Percentiles rank a stretch among this genome's conserved stretches.
Evolutionary conservation across 1,139 yeast species (phyloP).

Genomic region (Kodamaea sp.): DNA sequence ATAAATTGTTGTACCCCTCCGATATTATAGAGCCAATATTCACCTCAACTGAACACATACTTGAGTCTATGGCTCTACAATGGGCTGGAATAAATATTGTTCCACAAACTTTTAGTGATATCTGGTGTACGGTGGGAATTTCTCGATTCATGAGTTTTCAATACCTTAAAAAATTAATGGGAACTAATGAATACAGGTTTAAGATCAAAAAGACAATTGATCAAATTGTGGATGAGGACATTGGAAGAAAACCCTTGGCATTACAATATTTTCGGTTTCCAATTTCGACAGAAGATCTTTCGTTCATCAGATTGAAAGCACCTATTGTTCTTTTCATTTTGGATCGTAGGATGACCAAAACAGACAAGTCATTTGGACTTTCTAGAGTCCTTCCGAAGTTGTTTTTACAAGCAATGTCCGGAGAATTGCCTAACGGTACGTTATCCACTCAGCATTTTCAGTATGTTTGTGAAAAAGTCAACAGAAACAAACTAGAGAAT

Average conservation of each 20-base stretch:
- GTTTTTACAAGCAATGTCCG: conserved; percentile 93
- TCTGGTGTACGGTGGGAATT: conserved; percentile 93
- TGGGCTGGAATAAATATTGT: conserved; percentile 95
- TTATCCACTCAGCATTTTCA: conserved; percentile 84
- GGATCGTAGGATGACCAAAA: conserved; percentile 92
- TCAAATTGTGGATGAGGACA: conserved; percentile 67
- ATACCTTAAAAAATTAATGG: conserved; percentile 71
- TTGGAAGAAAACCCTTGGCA: conserved; percentile 82
- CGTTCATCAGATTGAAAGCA: conserved; percentile 72
- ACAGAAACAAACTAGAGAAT: conserved; percentile 76
- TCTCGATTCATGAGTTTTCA: conserved; percentile 81
- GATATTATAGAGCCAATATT: conserved; percentile 80
- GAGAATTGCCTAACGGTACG: conserved; percentile 80
- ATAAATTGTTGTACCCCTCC: conserved; percentile 71
- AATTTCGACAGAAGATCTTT: conserved; percentile 60
- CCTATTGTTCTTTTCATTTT: conserved; percentile 83
- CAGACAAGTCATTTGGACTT: conserved; percentile 91
- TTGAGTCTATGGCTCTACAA: conserved; percentile 77
- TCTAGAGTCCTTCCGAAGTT: conserved; percentile 89
- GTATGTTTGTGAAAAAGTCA: conserved; percentile 90
- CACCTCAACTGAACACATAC: conserved; percentile 63
- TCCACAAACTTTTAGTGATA: conserved; percentile 75
- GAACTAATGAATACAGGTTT: conserved; percentile 78
- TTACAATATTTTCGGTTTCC: conserved; percentile 68
- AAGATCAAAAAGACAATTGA: conserved; percentile 67